Evolutionary conservation across 768 basidiomycete genomes (phyloP).

Genomic region (Naganishia vishniacii): DNA sequence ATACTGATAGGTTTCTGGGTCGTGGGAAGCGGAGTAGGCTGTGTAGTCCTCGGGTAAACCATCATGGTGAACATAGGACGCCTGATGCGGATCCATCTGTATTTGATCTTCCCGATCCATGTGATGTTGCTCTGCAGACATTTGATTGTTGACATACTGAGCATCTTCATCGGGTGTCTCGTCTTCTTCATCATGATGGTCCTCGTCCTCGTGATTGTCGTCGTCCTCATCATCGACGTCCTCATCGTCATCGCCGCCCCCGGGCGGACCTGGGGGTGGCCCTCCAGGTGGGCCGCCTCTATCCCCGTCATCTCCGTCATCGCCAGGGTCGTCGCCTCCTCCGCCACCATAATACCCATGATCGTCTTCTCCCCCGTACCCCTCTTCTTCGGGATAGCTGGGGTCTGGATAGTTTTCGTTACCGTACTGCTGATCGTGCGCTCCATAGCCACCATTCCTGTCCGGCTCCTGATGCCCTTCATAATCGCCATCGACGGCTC

Average conservation of each 20-base stretch:
- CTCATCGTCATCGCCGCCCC: not conserved
- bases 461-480: slow-evolving; percentile 11
- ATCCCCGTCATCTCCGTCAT: slow-evolving; percentile 1
- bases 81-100: slow-evolving; percentile 5
- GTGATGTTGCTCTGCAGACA: slow-evolving; percentile 16
- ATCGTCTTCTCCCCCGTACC: not conserved
- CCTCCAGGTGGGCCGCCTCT: not conserved
- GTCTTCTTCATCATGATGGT: slow-evolving; percentile 5
- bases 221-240: slow-evolving; percentile 21
- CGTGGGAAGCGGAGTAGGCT: not conserved
- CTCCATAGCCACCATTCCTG: not conserved
- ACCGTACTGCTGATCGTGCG: not conserved
- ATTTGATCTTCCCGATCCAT: not conserved
- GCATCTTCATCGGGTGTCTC: slow-evolving; percentile 7
- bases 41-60: slow-evolving; percentile 7
- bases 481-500: not conserved
- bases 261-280: not conserved
- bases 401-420: slow-evolving; percentile 3
- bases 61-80: slow-evolving; percentile 1
- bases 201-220: slow-evolving; percentile 19
- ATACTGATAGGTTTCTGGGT: slow-evolving; percentile 8
- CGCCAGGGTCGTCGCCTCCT: slow-evolving; percentile 6
- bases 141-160: not conserved
- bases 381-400: slow-evolving; percentile 3
- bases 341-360: slow-evolving; percentile 8